phyloP scores from a whole-genome alignment of 768 basidiomycete species.

The Tulasnella sp. region DNA sequence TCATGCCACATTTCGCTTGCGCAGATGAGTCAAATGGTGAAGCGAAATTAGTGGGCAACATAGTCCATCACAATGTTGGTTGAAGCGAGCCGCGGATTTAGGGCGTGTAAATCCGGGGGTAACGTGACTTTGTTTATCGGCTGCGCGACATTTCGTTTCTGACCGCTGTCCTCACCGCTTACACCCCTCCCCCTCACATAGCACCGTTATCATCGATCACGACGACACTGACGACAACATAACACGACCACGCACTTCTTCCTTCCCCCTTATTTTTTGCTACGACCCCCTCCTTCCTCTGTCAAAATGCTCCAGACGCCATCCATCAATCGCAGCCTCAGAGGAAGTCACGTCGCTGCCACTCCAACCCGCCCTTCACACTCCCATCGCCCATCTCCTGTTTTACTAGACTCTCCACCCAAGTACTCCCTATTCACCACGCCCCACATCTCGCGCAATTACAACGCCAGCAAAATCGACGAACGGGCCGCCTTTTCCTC shows the following conservation, averaged over 20 bases:
- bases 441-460: not conserved
- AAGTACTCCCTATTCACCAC: not conserved
- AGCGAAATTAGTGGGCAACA: not conserved
- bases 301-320: not conserved
- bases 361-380: not conserved
- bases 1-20: not conserved
- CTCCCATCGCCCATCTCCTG: not conserved
- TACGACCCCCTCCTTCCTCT: not conserved
- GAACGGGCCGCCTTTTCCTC: not conserved
- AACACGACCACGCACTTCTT: not conserved
- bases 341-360: not conserved
- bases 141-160: constrained; percentile 9
- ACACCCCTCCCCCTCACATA: not conserved
- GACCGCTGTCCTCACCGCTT: not conserved
- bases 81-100: not conserved
- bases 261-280: not conserved
- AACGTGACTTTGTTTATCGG: constrained; percentile 1
- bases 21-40: not conserved
- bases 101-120: not conserved
- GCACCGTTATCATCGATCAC: not conserved
- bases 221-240: constrained; percentile 1
- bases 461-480: not conserved
- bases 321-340: constrained; percentile 2
- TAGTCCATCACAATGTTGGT: constrained; percentile 3
- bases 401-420: constrained; percentile 6